Percentiles rank a stretch among this genome's conserved stretches.
These are phyloP conservation scores for Panicum virgatum DNA, from an alignment of 202 grass and related monocot genomes.

Conservation along the genomic window DNA sequence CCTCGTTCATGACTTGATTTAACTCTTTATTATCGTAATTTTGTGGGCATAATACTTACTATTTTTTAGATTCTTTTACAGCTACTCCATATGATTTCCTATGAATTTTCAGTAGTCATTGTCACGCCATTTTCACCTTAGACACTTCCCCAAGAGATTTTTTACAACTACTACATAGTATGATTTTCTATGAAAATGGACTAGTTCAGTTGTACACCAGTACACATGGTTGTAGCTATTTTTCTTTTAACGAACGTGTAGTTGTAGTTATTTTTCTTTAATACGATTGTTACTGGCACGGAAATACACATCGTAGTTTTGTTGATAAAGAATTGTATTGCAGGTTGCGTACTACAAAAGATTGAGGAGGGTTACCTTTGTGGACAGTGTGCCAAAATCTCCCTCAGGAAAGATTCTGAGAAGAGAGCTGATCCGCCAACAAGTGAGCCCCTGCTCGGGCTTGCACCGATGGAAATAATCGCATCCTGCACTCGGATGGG, in stretches of 20 bases:
- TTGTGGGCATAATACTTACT: too few relatives aligned
- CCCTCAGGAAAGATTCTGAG: constrained; percentile 76
- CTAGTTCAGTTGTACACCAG: too few relatives aligned
- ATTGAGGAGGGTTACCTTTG: constrained; percentile 72
- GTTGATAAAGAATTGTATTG: not conserved
- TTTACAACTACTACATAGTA: not conserved
- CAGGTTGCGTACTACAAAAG: constrained; percentile 83
- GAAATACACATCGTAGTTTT: not conserved
- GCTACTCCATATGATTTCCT: too few relatives aligned
- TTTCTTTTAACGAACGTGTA: too few relatives aligned
- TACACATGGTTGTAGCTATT: too few relatives aligned
- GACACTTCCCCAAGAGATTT: not conserved
- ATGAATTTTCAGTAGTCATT: too few relatives aligned
- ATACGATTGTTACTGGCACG: too few relatives aligned
- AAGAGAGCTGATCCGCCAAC: constrained; percentile 68
- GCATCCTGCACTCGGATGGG: not conserved
- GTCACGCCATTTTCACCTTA: too few relatives aligned
- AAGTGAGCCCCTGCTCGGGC: constrained; percentile 25
- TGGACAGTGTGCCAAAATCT: constrained; percentile 74
- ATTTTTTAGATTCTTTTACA: not conserved
- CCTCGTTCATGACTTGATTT: not conserved
- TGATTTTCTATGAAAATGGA: not conserved
- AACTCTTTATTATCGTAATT: not conserved
- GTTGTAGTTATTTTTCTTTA: too few relatives aligned
- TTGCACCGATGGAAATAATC: not conserved